Evolutionary conservation across 1,284 basidiomycete genomes (phyloP), one percentile per base, ranked within the genome.

Genomic region (Puccinia hordei): DNA sequence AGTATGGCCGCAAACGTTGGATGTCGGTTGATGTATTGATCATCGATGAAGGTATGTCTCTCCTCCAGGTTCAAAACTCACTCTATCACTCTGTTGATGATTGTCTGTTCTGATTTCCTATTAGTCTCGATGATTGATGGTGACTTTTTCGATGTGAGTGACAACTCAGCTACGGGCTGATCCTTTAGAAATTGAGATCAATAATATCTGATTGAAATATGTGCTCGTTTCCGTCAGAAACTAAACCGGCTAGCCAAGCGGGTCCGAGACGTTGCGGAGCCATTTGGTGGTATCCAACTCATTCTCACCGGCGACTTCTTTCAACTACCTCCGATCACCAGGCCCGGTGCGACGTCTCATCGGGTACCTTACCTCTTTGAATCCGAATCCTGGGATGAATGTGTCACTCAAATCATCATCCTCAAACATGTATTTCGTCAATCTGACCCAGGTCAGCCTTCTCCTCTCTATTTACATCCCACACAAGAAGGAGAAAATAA

Each of bases 111-210:
- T 51, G 72, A 76, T 72, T 82, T 44, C 68, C 61, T 30, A 19
- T 13, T 82, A 98, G 95, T 97, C 3, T 99, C 96, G 0, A 99
- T 99, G 96, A 90, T 99, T 0, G 97, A 98, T 79, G 95, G 93
- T 0, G 90, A 91, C 35, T 88, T 98, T 0, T 93, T 98, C 82
- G 95, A 98, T 84, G 95, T 76, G 19, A 65, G 74, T 76, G 8
- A 6, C 22, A 17, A 9, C 44, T 46, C 8, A 9, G 49, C 38
- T 41, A 41, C 38, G 38, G 38, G 38, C 38, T 41, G 38, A 41
- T 51, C 15, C 89, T 13, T 87, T 88, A 15, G 49, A 15, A n/a
- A 27, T 27, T 10, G 33, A 30, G n/a, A 24, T 17, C 15, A 9
- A 44, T 1, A 38, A 86, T 87, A 0, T 8, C 9, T 6, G 55